Evolutionary conservation across 441 rosid genomes (phyloP).

Genomic region (Macaranga tanarius): DNA sequence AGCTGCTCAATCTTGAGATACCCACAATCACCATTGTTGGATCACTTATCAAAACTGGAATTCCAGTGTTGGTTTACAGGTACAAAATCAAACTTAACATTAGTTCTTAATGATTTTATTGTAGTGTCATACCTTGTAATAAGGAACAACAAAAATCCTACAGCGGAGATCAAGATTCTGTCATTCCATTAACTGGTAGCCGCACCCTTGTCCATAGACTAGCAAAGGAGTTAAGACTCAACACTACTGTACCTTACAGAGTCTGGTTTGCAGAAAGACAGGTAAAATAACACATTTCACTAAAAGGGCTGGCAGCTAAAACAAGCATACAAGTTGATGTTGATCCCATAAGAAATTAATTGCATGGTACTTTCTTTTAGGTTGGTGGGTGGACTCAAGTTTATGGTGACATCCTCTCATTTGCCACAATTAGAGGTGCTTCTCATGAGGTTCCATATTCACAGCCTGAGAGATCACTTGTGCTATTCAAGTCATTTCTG

Average conservation of each 20-base stretch:
- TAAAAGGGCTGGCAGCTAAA: not conserved
- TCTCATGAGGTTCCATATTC: conserved; percentile 95
- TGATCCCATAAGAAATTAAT: too few species aligned
- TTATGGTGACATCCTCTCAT: conserved; percentile 67
- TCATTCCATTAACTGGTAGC: conserved; percentile 87
- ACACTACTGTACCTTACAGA: conserved; percentile 71
- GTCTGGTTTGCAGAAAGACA: conserved; percentile 95
- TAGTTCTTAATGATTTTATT: not conserved
- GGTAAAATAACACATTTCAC: conserved; percentile 34
- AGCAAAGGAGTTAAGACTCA: conserved; percentile 60
- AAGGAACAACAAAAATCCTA: not conserved
- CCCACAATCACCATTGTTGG: conserved; percentile 74
- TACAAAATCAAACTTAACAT: conserved; percentile 16
- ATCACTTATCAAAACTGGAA: conserved; percentile 63
- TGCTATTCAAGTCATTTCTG: conserved; percentile 73
- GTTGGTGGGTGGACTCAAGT: conserved; percentile 99
- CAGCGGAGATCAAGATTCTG: conserved; percentile 99
- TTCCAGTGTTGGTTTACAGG: conserved; percentile 91
- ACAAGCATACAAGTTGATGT: too few species aligned
- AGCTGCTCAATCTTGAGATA: conserved; percentile 71
- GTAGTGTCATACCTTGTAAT: not conserved
- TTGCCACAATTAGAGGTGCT: conserved; percentile 95
- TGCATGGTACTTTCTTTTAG: conserved; percentile 32
- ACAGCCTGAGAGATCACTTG: conserved; percentile 91
- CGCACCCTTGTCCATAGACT: conserved; percentile 64